Evolutionary conservation across 2,329 filamentous ascomycete species (phyloP).

Genomic region (Aureobasidium sp.): DNA sequence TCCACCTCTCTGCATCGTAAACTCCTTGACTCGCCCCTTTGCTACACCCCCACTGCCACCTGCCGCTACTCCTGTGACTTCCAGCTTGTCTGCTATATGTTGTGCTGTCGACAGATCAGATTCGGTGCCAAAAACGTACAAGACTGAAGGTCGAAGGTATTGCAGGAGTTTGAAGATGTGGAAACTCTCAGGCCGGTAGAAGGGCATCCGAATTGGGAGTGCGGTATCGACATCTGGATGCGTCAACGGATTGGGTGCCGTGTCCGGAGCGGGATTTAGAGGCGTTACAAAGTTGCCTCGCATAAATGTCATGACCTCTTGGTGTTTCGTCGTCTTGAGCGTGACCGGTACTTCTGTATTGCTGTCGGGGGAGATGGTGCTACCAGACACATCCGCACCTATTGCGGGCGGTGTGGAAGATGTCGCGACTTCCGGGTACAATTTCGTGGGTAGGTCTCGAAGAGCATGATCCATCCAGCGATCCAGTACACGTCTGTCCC

Average conservation of each 20-base stretch:
- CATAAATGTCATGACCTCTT: constrained; percentile 76
- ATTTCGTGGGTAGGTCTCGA: constrained; percentile 60
- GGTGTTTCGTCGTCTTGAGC: constrained; percentile 74
- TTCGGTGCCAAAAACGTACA: constrained; percentile 62
- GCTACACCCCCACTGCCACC: constrained; percentile 60
- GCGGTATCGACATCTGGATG: constrained; percentile 36
- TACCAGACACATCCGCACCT: constrained; percentile 23
- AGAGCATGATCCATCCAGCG: constrained; percentile 67
- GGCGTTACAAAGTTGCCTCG: constrained; percentile 47
- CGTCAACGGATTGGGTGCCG: constrained; percentile 32
- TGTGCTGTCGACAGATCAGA: constrained; percentile 51
- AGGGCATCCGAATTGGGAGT: constrained; percentile 39
- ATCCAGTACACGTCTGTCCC: constrained; percentile 75
- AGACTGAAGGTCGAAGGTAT: constrained; percentile 54
- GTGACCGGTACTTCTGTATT: constrained; percentile 50
- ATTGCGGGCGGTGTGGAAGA: constrained; percentile 23
- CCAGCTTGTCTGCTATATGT: constrained; percentile 52
- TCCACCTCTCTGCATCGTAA: constrained; percentile 58
- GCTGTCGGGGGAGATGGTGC: constrained; percentile 11
- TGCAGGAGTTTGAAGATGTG: constrained; percentile 52
- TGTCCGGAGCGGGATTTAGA: constrained; percentile 25
- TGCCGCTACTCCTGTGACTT: constrained; percentile 55
- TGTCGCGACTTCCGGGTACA: constrained; percentile 42
- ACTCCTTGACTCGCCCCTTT: constrained; percentile 60
- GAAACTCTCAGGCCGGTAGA: constrained; percentile 62